Evolutionary conservation across 1,284 basidiomycete genomes (phyloP).

Genomic region (Cerrena zonata): DNA sequence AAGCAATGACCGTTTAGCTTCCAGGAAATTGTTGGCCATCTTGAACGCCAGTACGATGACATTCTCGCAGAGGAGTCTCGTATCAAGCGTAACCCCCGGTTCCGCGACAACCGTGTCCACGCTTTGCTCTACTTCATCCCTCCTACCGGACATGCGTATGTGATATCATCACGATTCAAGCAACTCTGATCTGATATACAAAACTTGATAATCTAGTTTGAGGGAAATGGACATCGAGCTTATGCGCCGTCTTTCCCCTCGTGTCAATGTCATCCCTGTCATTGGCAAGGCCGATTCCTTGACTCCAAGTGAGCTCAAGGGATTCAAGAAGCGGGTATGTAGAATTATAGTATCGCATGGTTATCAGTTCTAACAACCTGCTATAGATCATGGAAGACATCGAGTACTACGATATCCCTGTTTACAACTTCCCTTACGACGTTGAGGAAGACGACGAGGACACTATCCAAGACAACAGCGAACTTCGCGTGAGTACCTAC

Average conservation of each 20-base stretch:
- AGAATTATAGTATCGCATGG: constrained; percentile 5
- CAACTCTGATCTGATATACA: neutral
- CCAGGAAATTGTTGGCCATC: constrained; percentile 92
- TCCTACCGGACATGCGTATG: constrained; percentile 76
- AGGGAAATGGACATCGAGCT: constrained; percentile 99
- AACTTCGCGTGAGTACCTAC: constrained; percentile 63
- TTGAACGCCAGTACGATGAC: constrained; percentile 99
- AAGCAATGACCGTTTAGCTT: constrained; percentile 51
- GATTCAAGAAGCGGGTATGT: constrained; percentile 91
- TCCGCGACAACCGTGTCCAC: constrained; percentile 95
- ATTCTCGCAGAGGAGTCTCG: constrained; percentile 97
- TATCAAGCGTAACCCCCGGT: constrained; percentile 99
- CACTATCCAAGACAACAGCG: constrained; percentile 95
- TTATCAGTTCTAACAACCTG: constrained; percentile 5
- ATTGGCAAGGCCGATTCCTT: constrained; percentile 96
- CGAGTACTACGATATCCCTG: constrained; percentile 95
- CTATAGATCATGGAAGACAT: constrained; percentile 98
- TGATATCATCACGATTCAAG: constrained; percentile 19
- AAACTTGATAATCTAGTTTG: constrained; percentile 45
- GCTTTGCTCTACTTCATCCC: constrained; percentile 98
- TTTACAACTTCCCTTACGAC: constrained; percentile 99
- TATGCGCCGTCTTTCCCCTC: constrained; percentile 92
- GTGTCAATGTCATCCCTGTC: constrained; percentile 98
- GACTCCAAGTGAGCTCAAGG: constrained; percentile 84
- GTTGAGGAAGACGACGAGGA: constrained; percentile 99